Conservation (phyloP, 306 rosid genomes). For the Crotalaria pallida region DNA sequence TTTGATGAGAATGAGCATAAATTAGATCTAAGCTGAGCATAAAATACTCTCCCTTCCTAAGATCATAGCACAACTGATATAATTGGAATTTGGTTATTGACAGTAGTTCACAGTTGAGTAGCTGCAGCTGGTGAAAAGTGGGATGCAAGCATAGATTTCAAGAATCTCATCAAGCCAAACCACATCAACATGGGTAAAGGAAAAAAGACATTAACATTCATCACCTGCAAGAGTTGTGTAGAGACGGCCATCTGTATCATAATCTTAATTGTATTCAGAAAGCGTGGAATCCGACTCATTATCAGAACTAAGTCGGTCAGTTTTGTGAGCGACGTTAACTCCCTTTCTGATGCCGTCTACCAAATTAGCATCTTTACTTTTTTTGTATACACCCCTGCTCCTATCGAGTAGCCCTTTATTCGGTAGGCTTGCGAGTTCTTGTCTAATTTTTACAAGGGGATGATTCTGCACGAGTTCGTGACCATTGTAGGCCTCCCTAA, state of each 20-base stretch:
- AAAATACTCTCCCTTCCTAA: too few species aligned
- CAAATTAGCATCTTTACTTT: too few species aligned
- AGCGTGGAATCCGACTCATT: constrained; percentile 26
- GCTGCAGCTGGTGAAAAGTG: background rate
- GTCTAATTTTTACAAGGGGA: too few species aligned
- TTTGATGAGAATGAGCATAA: too few species aligned
- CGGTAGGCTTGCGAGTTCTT: too few species aligned
- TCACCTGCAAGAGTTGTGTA: constrained; percentile 10
- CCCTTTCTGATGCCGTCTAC: too few species aligned
- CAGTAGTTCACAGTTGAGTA: background rate
- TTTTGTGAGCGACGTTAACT: background rate
- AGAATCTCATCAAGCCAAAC: constrained; percentile 9
- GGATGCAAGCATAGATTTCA: constrained; percentile 2
- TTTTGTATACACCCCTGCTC: too few species aligned
- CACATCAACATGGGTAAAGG: background rate
- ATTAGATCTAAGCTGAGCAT: too few species aligned
- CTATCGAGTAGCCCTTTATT: too few species aligned
- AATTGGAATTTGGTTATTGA: background rate
- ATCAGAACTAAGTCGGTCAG: constrained; percentile 18
- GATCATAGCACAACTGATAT: too few species aligned
- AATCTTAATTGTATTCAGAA: constrained; percentile 39
- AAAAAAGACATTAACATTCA: background rate
- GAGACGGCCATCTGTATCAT: too few species aligned
- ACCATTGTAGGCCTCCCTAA: constrained; percentile 62
- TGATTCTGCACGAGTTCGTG: too few species aligned